A percentile compares a stretch with the other conserved stretches of the same genome.
phyloP scores from a whole-genome alignment of 2,329 filamentous ascomycete genomes.

The Epichloe elymi region DNA sequence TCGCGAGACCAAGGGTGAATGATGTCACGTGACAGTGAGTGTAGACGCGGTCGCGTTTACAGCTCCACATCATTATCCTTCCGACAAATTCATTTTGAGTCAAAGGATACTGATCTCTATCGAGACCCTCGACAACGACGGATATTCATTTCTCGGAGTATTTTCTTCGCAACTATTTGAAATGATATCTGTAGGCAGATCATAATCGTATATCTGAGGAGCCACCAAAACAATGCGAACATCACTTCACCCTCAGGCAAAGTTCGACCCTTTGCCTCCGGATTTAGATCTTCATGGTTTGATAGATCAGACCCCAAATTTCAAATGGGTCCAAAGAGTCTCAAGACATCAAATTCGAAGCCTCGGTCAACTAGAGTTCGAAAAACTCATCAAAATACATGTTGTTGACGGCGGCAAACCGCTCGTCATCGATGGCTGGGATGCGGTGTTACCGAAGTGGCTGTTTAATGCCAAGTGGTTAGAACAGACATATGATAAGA shows the following conservation, averaged over 20 bases:
- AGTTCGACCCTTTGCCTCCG: constrained; percentile 83
- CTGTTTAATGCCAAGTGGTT: constrained; percentile 77
- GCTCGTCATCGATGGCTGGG: constrained; percentile 81
- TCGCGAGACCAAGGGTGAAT: too few species aligned
- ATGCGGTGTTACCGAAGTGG: constrained; percentile 57
- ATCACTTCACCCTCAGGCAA: constrained; percentile 64
- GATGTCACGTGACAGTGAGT: neutral
- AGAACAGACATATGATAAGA: constrained; percentile 62
- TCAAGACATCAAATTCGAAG: constrained; percentile 64
- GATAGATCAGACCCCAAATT: constrained; percentile 69
- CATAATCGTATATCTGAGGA: neutral
- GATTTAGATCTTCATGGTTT: constrained; percentile 65
- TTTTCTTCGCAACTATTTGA: too few species aligned
- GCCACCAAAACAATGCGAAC: constrained; percentile 48
- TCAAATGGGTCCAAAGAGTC: constrained; percentile 75
- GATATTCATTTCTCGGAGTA: too few species aligned
- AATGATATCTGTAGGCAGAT: neutral
- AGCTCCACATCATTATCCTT: neutral
- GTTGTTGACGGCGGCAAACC: constrained; percentile 79
- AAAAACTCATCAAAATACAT: constrained; percentile 71
- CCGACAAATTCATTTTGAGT: neutral
- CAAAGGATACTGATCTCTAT: neutral
- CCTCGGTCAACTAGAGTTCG: constrained; percentile 66
- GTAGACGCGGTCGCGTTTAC: neutral
- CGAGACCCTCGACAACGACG: neutral